Evolutionary conservation across 2,329 filamentous ascomycete species (phyloP), one percentile per base, ranked within the genome.

Genomic region (Xylariaceae sp.): DNA sequence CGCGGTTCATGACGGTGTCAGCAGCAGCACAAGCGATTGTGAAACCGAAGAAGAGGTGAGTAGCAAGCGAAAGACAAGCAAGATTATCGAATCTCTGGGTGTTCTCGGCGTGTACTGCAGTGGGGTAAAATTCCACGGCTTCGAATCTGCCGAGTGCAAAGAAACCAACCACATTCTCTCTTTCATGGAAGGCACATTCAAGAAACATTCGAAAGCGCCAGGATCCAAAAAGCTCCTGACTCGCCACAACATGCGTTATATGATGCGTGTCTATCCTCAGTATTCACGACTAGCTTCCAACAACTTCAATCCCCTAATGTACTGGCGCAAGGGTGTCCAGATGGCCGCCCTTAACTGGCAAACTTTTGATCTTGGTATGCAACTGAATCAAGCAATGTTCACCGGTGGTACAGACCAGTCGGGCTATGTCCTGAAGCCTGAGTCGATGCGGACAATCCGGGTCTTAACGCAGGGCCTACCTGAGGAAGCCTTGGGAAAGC

Each of bases 311-410:
- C 94, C 94, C 0, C 83, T 96, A 64, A 87, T 88, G 63, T 96
- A 94, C 72, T 99, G 94, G 94, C 87, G 93, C 55, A 87, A 91
- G 49, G 94, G 94, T 37, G 94, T 97, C 15, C 94, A 99, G 75
- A 97, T 99, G 93, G 92, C 89, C 11, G 94, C 94, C 0, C 80
- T 97, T 63, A 99, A 99, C 75, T 97, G 94, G 93, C 94, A 99
- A 75, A 97, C 92, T 0, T 97, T 95, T 70, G 94, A 97, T 71
- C 81, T 95, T 15, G 91, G 92, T 51, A 94, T 97, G 84, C 93
- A 97, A 72, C 82, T 97, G 73, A 97, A 97, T 72, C 89, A 94
- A 66, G 94, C 94, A 69, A 97, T 99, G 94, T 99, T 97, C 72
- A 89, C 92, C 51, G 90, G 90, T 59, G 90, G 91, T 49, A 87